Percentiles rank a stretch among this genome's conserved stretches.
Evolutionary conservation across 1,284 basidiomycete species (phyloP).

Genomic region (Rhizoctonia solani): DNA sequence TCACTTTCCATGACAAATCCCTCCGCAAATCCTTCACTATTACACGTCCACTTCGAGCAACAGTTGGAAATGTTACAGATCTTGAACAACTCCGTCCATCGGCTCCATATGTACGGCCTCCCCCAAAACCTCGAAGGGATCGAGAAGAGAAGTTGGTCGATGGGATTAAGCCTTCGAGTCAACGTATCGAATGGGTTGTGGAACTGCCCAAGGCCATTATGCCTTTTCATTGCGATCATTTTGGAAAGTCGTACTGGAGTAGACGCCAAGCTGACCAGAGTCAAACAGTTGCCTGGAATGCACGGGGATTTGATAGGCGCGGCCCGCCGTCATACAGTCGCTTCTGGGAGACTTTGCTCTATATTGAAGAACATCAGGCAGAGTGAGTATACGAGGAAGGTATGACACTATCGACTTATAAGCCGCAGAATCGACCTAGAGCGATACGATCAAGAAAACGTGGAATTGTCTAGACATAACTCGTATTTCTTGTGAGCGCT

Average conservation of each 20-base stretch:
- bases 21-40: constrained; percentile 49
- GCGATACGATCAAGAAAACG: constrained; percentile 57
- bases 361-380: constrained; percentile 62
- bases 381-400: constrained; percentile 51
- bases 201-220: constrained; percentile 48
- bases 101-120: constrained; percentile 57
- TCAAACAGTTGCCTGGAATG: constrained; percentile 37
- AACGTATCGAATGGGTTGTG: constrained; percentile 51
- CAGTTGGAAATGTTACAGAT: constrained; percentile 52
- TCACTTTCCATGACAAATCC: constrained; percentile 46
- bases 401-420: neutral
- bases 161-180: constrained; percentile 53
- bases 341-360: constrained; percentile 57
- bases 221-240: constrained; percentile 29
- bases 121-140: constrained; percentile 47
- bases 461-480: constrained; percentile 47
- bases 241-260: constrained; percentile 25
- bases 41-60: constrained; percentile 48
- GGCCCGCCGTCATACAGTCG: constrained; percentile 49
- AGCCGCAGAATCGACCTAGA: constrained; percentile 52
- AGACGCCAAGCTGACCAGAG: constrained; percentile 12
- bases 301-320: constrained; percentile 38
- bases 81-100: constrained; percentile 56
- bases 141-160: constrained; percentile 51
- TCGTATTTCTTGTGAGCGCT: constrained; percentile 53